Base-by-base conservation (phyloP, 192 early-diverging fungal genomes). In the Dissophora ornata region DNA sequence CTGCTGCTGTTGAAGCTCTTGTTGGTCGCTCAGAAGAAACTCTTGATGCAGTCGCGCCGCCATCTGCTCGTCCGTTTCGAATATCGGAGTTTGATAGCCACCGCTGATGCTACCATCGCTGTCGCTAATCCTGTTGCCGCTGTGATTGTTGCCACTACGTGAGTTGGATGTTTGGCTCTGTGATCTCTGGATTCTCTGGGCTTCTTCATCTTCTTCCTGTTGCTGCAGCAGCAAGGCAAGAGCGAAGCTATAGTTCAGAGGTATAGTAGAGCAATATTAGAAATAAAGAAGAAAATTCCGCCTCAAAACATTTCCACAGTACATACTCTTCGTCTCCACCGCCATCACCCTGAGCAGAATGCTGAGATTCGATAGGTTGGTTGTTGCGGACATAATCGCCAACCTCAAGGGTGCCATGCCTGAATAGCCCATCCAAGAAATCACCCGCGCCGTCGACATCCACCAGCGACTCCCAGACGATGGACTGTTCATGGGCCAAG, bases 381-480 rank as follows among this genome's bases (percentile, higher is more conserved):
- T 62, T 67, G 32, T 67, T 77, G 28, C 73, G 74, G 0, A 70
- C 79, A 77, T 81, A 81, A 49, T 83, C 79, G 15, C 74, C 73
- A 10, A 79, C 69, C 16, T 64, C 68, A 18, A 66, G 55, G 8
- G 78, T 54, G 26, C 70, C 52, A 46, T 73, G 60, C 48, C 34
- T 24, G 57, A 93, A 92, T 29, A 71, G 48, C 28, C 87, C 83
- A 49, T 91, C 87, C 16, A 88, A 61, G 46, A 94, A 94, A 54
- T 82, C 71, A 1, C 89, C 86, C 16, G 82, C 57, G 2, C 80
- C 68, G 48, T 88, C 83, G 0, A 94, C 85, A 65, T 90, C 88
- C 3, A 69, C 47, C 22, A 94, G 71, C 0, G 86, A 87, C 75
- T 94, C 91, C 92, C 92, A 94, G 3, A 92, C 90, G 9, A 93